phyloP scores from a whole-genome alignment of 805 yeast species.

The Nakazawaea molendinolei region DNA sequence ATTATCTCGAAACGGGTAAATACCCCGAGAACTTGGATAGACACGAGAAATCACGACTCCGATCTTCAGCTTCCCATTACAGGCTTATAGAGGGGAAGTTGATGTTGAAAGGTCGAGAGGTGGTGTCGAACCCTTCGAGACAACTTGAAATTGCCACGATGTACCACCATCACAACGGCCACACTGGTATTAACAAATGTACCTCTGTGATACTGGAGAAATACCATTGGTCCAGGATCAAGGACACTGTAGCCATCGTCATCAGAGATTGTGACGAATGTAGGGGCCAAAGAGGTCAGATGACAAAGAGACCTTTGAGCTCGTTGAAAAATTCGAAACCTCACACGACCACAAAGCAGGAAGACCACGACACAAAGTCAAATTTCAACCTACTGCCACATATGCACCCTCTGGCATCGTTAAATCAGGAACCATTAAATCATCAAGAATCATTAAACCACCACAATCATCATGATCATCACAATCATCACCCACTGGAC shows the following conservation, averaged over 20 bases:
- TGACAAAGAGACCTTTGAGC: slow-evolving; percentile 18
- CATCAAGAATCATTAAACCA: too few species aligned
- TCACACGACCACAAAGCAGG: slow-evolving; percentile 14
- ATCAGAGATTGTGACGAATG: slow-evolving; percentile 74
- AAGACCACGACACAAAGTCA: slow-evolving; percentile 1
- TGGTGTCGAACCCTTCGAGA: slow-evolving; percentile 66
- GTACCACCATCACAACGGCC: slow-evolving; percentile 60
- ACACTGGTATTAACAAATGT: slow-evolving; percentile 85
- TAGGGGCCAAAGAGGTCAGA: slow-evolving; percentile 33
- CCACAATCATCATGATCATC: slow-evolving; percentile 9
- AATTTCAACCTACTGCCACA: slow-evolving; percentile 10
- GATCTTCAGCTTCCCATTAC: slow-evolving; percentile 78
- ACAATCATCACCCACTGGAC: slow-evolving; percentile 1
- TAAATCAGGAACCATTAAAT: too few species aligned
- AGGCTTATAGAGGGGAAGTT: slow-evolving; percentile 64
- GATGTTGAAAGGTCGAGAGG: slow-evolving; percentile 73
- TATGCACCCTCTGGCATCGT: too few species aligned
- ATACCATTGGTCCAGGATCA: slow-evolving; percentile 89
- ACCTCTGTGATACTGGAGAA: slow-evolving; percentile 70
- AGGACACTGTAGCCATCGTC: slow-evolving; percentile 77
- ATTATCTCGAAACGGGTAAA: slow-evolving; percentile 73
- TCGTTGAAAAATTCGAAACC: too few species aligned
- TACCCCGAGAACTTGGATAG: slow-evolving; percentile 82
- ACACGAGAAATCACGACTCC: slow-evolving; percentile 78
- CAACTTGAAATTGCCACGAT: slow-evolving; percentile 72